Conservation (phyloP, 176 grass and related monocot genomes). For the Zoysia japonica region DNA sequence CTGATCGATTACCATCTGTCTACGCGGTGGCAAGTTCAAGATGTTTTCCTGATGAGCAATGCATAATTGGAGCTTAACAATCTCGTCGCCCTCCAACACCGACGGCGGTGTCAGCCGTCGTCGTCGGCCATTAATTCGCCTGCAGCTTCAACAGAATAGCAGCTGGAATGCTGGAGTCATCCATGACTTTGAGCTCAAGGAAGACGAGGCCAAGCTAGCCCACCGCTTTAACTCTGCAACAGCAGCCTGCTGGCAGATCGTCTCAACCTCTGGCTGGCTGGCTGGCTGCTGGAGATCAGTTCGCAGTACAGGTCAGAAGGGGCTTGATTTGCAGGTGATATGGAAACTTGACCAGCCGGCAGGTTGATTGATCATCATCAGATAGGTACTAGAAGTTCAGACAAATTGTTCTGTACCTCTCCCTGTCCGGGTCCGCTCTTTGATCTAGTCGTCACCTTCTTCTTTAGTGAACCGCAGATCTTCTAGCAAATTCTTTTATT, state of each 20-base stretch:
- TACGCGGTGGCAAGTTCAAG: not conserved
- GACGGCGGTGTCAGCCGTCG: not conserved
- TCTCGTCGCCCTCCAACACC: not conserved
- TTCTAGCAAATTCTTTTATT: not conserved
- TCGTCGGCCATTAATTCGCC: constrained; percentile 31
- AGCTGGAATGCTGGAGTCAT: not conserved
- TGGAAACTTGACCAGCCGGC: not conserved
- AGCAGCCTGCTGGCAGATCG: not conserved
- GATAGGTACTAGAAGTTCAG: not conserved
- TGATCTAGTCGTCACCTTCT: not conserved
- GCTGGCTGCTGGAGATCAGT: not conserved
- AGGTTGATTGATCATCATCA: not conserved
- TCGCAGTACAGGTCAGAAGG: not conserved
- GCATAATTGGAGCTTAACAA: not conserved
- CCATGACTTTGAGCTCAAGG: constrained; percentile 48
- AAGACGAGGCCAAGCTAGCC: constrained; percentile 43
- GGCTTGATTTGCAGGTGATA: not conserved
- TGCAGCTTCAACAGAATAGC: constrained; percentile 16
- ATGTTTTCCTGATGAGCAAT: not conserved
- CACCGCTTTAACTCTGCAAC: constrained; percentile 42
- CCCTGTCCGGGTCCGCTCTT: not conserved
- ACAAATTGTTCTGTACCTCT: not conserved
- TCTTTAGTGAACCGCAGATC: not conserved
- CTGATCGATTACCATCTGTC: not conserved
- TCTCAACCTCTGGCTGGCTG: not conserved